A percentile compares a stretch with the other conserved stretches of the same genome.
These are phyloP conservation scores for Senna siamea DNA, from an alignment of 306 rosid species.

Conservation along the genomic window DNA sequence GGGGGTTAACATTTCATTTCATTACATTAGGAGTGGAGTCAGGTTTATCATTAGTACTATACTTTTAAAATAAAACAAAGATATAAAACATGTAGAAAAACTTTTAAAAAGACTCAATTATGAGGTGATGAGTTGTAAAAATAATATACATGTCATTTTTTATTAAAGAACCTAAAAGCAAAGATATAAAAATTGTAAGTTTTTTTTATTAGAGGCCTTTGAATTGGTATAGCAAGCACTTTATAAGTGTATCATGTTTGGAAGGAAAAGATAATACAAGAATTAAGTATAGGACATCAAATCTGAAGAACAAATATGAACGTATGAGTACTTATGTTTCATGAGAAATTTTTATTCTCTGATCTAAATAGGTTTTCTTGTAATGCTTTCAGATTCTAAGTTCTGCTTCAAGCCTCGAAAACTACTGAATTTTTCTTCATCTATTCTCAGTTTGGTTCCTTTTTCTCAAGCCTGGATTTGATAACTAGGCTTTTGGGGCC, in stretches of 20 bases:
- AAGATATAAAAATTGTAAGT: no score
- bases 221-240: constrained; percentile 1
- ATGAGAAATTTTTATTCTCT: not conserved
- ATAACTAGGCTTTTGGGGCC: not conserved
- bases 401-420: no score
- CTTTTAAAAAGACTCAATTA: no score
- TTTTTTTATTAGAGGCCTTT: not conserved
- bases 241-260: not conserved
- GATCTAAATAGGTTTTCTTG: not conserved
- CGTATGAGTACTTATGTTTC: not conserved
- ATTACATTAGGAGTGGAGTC: not conserved
- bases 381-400: not conserved
- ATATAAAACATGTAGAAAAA: no score
- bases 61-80: no score
- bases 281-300: not conserved
- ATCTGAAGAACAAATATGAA: not conserved
- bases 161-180: no score
- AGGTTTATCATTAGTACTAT: no score
- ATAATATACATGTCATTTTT: no score
- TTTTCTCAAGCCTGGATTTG: constrained; percentile 5
- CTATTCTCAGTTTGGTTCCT: not conserved
- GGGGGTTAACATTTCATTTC: no score
- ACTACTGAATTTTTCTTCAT: constrained; percentile 1
- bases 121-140: no score
- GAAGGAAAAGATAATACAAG: not conserved